These are phyloP conservation scores for Rhizopus stolonifer DNA, from an alignment of 371 early-diverging fungal species.

Conservation along the genomic window DNA sequence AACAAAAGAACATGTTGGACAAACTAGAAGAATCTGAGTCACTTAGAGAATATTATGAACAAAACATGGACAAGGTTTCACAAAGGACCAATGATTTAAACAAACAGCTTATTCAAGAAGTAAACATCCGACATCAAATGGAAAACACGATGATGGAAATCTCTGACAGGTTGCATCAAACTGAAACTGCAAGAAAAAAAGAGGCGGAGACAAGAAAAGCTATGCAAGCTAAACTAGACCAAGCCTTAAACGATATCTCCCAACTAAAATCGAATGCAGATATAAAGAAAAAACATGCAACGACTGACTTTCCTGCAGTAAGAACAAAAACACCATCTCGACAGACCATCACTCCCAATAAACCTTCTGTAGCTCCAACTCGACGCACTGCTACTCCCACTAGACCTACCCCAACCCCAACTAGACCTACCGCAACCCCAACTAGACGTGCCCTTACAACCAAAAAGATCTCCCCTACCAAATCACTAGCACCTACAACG, in stretches of 20 bases:
- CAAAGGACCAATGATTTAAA: conserved; percentile 17
- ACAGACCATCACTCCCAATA: too few species aligned
- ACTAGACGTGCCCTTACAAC: too few species aligned
- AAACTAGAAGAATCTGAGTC: conserved; percentile 30
- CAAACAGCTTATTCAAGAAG: conserved; percentile 17
- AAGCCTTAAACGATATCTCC: conserved; percentile 7
- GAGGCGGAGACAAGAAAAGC: conserved; percentile 21
- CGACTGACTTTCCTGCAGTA: too few species aligned
- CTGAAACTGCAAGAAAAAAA: conserved; percentile 21
- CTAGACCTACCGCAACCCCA: neutral
- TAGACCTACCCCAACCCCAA: too few species aligned
- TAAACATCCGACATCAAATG: conserved; percentile 13
- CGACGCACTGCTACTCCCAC: neutral
- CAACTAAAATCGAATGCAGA: neutral
- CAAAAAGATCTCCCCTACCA: too few species aligned
- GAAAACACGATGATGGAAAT: conserved; percentile 26
- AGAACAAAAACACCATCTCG: too few species aligned
- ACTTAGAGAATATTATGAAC: conserved; percentile 26
- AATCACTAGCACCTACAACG: conserved; percentile 6
- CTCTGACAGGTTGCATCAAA: conserved; percentile 20
- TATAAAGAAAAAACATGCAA: too few species aligned
- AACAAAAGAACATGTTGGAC: conserved; percentile 27
- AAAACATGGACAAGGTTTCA: conserved; percentile 20
- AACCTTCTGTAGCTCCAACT: too few species aligned
- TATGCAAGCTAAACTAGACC: conserved; percentile 23